A percentile compares a stretch with the other conserved stretches of the same genome.
Conservation (phyloP, 2,329 filamentous ascomycete species). For the Ascochyta fabae region DNA sequence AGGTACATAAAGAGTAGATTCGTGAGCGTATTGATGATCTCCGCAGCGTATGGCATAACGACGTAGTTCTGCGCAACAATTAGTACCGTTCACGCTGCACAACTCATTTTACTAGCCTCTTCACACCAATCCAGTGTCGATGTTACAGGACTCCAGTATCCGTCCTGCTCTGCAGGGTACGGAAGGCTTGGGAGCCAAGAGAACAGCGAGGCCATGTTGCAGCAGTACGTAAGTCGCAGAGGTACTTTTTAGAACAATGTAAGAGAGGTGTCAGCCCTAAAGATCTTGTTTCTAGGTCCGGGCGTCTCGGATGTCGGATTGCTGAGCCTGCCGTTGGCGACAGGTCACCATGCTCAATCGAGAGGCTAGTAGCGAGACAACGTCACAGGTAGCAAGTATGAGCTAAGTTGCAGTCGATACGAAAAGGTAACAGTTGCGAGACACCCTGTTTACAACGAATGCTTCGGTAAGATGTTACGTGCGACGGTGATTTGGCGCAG, state of each 20-base stretch:
- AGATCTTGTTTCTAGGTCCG: conserved; percentile 20
- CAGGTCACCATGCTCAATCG: conserved; percentile 17
- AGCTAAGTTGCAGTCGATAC: neutral
- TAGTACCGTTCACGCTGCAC: neutral
- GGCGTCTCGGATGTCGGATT: conserved; percentile 25
- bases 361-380: conserved; percentile 11
- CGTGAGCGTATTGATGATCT: conserved; percentile 80
- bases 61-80: conserved; percentile 68
- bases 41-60: conserved; percentile 75
- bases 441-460: neutral
- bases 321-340: conserved; percentile 19
- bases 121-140: conserved; percentile 82
- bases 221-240: neutral
- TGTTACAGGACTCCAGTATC: conserved; percentile 73
- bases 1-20: conserved; percentile 83
- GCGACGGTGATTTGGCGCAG: neutral
- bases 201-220: conserved; percentile 41
- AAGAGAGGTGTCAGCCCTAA: conserved; percentile 4
- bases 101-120: conserved; percentile 61
- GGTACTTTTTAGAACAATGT: neutral
- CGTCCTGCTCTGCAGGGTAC: conserved; percentile 60
- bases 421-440: neutral
- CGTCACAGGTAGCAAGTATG: neutral
- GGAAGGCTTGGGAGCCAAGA: conserved; percentile 53
- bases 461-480: neutral